Base-by-base conservation (phyloP, 768 basidiomycete species). In the Kwoniella sp. region DNA sequence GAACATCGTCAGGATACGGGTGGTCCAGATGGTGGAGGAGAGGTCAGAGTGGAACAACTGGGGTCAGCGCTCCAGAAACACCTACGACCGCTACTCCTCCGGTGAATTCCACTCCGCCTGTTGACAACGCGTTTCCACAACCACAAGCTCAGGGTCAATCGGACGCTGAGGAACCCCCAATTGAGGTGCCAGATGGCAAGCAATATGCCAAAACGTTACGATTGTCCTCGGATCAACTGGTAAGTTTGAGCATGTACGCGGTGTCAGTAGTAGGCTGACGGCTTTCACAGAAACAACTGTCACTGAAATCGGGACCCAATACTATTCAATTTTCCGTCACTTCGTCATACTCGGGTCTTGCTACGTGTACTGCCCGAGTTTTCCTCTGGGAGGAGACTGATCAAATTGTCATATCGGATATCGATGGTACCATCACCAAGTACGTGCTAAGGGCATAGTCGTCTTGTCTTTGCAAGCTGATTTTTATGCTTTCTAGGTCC, bases 341-440 rank as follows among this genome's bases (percentile, higher is more conserved):
- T 13, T 85, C 89, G 2, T 87, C 90, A 1, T 83, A 82, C 63
- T 83, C 83, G 2, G 90, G 91, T 4, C 85, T 84, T 0, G 85
- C 90, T 1, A 91, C 89, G 2, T 95, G 93, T 63, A 88, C 92
- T 1, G 91, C 96, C 21, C 85, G 92, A 4, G 90, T 99, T 65
- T 99, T 99, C 70, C 84, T 98, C 24, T 98, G 93, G 94, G 91
- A 97, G 61, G 86, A 88, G n/a, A 88, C 87, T 1, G 93, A 96
- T 73, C 84, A 85, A 2, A 86, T 99, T 22, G 90, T 99, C 25
- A 87, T 99, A 44, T 96, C 93, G 46, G 96, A 99, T 74, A 98
- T 99, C 65, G 96, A 99, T 74, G 96, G 96, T 6, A 99, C 95
- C 0, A 99, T 99, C 76, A 99, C 96, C 9, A 98, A 97, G 92